Conservation (phyloP, 208 protist species). For the Trypanosoma rangeli region DNA sequence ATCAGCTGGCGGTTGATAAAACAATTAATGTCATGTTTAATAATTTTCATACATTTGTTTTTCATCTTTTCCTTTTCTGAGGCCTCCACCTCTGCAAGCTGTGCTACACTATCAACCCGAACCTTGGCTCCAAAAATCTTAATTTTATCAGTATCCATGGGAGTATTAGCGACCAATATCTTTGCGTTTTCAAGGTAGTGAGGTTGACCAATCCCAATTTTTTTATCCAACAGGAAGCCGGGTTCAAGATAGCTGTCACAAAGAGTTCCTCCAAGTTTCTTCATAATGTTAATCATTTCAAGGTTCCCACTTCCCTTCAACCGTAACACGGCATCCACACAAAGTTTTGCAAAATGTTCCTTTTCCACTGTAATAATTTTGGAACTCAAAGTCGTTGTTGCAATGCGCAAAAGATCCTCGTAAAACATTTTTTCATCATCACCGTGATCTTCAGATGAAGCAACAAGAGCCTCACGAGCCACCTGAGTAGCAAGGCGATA, state of each 20-base stretch:
- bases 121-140: constrained; percentile 98
- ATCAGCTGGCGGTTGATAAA: constrained; percentile 99
- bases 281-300: constrained; percentile 99
- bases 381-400: constrained; percentile 99
- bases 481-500: constrained; percentile 83
- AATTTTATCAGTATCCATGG: constrained; percentile 99
- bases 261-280: constrained; percentile 97
- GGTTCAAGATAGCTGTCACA: constrained; percentile 99
- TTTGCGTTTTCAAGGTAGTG: constrained; percentile 97
- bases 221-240: constrained; percentile 99
- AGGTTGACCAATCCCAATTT: constrained; percentile 98
- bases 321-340: constrained; percentile 98
- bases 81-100: constrained; percentile 98
- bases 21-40: constrained; percentile 96
- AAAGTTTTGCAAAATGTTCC: constrained; percentile 98
- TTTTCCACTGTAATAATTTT: constrained; percentile 98
- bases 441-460: constrained; percentile 79
- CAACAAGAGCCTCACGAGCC: constrained; percentile 87
- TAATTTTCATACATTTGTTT: constrained; percentile 96
- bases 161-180: constrained; percentile 99
- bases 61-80: constrained; percentile 97
- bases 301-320: constrained; percentile 95
- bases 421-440: constrained; percentile 91
- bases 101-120: constrained; percentile 93
- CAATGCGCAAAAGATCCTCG: constrained; percentile 98